Evolutionary conservation across 1,139 yeast genomes (phyloP), one percentile per base, ranked within the genome.

Genomic region (Hansenula sp.): DNA sequence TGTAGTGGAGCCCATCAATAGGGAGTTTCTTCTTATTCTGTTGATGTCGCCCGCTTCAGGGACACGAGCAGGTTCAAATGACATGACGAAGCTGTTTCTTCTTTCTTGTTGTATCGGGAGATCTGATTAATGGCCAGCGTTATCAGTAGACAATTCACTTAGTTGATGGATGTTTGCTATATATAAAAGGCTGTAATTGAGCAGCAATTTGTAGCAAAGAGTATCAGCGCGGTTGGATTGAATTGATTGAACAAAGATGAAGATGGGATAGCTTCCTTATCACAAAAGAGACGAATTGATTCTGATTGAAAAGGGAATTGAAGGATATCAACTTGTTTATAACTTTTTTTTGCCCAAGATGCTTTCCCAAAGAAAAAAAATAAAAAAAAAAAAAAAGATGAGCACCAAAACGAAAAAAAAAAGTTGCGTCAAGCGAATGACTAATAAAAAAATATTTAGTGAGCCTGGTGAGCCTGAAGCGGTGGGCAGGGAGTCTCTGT

Each of bases 21-120:
- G 48, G 39, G 84, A 78, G 56, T 77, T 75, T 57, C 80, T 71
- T 64, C 90, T 76, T 69, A 79, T 66, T 53, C 69, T 69, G 58
- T 70, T 70, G 57, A 74, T 53, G 51, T 53, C 51, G 22, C 55
- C 56, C 38, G 41, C 46, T 29, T 47, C 53, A 17, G 56, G 51
- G 41, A 47, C 50, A 21, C 40, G 32, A 13, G 38, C 22, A 35
- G 42, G 44, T 17, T 39, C 41, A 29, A 36, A 25, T 19, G 49
- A 44, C 49, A 46, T 45, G 17, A 24, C 33, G 20, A 3, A 5
- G 11, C 18, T 14, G 3, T 22, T 29, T 6, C 12, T 6, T 29
- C 13, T 14, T 22, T 32, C 27, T 32, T 5, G 13, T 20, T 32
- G 12, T 14, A 16, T 14, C 24, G 3, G 19, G 10, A 9, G 13